These are phyloP conservation scores for Xylariaceae sp. DNA, from an alignment of 2,329 filamentous ascomycete species.

Conservation along the genomic window DNA sequence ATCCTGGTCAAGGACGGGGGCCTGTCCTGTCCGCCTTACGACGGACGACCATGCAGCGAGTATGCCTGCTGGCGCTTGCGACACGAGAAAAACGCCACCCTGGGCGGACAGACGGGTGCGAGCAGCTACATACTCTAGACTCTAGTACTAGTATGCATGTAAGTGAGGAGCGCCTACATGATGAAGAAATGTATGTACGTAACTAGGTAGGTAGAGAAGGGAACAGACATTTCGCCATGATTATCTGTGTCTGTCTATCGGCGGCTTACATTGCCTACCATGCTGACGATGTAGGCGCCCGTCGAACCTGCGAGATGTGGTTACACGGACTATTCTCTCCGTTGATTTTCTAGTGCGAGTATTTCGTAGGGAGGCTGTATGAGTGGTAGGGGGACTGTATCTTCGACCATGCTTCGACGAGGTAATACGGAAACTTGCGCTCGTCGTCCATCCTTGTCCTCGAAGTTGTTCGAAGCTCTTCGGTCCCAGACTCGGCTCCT, in stretches of 20 bases:
- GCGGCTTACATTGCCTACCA: not conserved
- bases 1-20: not conserved
- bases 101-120: no score
- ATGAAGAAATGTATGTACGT: not conserved
- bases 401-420: not conserved
- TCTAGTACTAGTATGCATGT: no score
- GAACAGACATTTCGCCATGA: conserved; percentile 9
- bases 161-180: no score
- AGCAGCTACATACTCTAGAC: no score
- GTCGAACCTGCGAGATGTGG: conserved; percentile 13
- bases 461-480: conserved; percentile 4
- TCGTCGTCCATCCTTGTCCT: not conserved
- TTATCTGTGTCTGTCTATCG: conserved; percentile 1
- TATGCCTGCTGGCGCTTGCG: not conserved
- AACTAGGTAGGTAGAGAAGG: not conserved
- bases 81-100: conserved; percentile 5
- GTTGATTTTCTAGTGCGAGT: not conserved
- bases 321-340: conserved; percentile 19
- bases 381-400: not conserved
- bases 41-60: no score
- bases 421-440: not conserved
- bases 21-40: no score
- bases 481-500: not conserved
- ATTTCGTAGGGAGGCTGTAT: not conserved
- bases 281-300: conserved; percentile 5